A percentile compares a stretch with the other conserved stretches of the same genome.
phyloP scores from a whole-genome alignment of 2,329 filamentous ascomycete species.

The Paramyrothecium sp. region DNA sequence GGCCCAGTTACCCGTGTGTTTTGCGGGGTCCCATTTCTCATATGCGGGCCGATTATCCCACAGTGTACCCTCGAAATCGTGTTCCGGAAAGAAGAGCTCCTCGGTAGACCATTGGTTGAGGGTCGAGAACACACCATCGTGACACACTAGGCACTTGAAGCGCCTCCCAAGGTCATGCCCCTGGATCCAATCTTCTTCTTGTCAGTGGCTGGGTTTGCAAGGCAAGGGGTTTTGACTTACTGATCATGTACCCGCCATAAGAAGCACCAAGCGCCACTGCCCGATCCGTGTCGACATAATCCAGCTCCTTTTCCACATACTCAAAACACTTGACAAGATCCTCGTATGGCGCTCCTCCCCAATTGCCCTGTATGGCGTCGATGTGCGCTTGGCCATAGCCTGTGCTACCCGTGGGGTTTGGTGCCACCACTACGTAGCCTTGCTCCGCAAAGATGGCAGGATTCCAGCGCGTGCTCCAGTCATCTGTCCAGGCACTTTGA shows the following conservation, averaged over 20 bases:
- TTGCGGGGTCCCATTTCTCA: conserved; percentile 68
- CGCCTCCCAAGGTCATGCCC: conserved; percentile 78
- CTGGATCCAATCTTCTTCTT: conserved; percentile 74
- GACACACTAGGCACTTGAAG: conserved; percentile 85
- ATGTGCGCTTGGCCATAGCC: conserved; percentile 78
- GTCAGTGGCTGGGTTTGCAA: background rate
- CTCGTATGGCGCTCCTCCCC: conserved; percentile 82
- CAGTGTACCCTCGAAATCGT: conserved; percentile 63
- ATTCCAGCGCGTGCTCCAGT: conserved; percentile 84
- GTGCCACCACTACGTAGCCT: conserved; percentile 78
- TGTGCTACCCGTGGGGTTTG: conserved; percentile 81
- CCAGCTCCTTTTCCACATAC: conserved; percentile 63
- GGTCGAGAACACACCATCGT: conserved; percentile 82
- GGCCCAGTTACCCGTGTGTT: conserved; percentile 67
- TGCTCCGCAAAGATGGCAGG: conserved; percentile 83
- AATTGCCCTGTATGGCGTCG: conserved; percentile 75
- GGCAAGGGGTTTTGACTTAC: conserved; percentile 30
- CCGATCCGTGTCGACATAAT: conserved; percentile 66
- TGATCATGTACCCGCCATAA: conserved; percentile 77
- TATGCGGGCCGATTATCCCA: conserved; percentile 64
- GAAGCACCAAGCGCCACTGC: conserved; percentile 74
- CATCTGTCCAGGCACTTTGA: conserved; percentile 72
- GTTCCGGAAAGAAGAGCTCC: conserved; percentile 69
- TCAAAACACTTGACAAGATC: conserved; percentile 80
- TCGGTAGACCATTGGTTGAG: conserved; percentile 63